Evolutionary conservation across 2,329 filamentous ascomycete species (phyloP), one percentile per base, ranked within the genome.

Genomic region (Fusarium sp.): DNA sequence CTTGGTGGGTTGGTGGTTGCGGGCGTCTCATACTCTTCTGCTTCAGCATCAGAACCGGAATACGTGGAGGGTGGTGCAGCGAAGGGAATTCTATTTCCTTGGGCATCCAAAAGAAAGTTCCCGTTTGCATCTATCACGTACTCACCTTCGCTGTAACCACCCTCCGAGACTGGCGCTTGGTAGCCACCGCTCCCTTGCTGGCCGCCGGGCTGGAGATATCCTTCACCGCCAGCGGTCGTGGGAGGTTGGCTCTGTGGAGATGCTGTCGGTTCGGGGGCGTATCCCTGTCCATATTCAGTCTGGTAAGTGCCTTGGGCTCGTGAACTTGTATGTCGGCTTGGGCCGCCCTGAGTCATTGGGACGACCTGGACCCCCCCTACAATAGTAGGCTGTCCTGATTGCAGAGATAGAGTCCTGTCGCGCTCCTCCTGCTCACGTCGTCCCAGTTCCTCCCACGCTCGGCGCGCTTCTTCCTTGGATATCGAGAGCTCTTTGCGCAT

Each of bases 391-490:
- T 94, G 90, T 7, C 96, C 96, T 68, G 93, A 92, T 75, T 96
- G 91, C 27, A 99, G 84, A n/a, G 94, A 94, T 30, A 90, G 87
- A 2, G 93, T 96, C 47, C 94, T 89, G 69, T 98, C 95, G 7
- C 95, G 90, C 80, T 98, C 95, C 80, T 97, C 94, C 77, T 98
- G 94, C 80, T 98, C 96, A 54, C 94, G 90, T 54, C 95, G 89
- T 27, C 96, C 96, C 2, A 99, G 89, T 80, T 98, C 96, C 82
- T 99, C 96, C 96, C 96, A 99, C 2, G 96, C 96, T 61, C 96
- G 90, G 37, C 95, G 90, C 9, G 96, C 95, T 81, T 99, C 96
- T 73, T 98, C 95, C 77, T 97, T 98, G 40, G 95, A 97, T 66
- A 99, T 99, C 75, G 92, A 89, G 40, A 98, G 86, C 81, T 99